Base-by-base conservation (phyloP, 1,284 basidiomycete species). In the Pisolithus thermaeus region DNA sequence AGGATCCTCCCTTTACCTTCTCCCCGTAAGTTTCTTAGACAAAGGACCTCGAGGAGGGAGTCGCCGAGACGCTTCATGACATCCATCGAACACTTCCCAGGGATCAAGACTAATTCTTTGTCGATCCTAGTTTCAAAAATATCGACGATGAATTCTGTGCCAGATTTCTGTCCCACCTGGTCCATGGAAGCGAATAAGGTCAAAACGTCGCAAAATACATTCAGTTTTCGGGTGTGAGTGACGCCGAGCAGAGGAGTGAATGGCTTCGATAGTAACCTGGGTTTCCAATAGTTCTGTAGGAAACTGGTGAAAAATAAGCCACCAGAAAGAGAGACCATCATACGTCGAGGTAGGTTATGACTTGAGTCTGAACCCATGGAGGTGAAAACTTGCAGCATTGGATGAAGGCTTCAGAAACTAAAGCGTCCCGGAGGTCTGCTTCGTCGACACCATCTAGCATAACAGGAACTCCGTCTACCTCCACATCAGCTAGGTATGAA, bases 231-330 rank as follows among this genome's bases (percentile, higher is more conserved):
- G 35, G 62, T 60, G 27, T 68, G 62, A 39, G 73, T 62, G 43
- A 67, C 54, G 50, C 61, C 61, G 25, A 73, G 61, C 7, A 77
- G 54, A 4, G 71, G 67, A 1, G 70, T 70, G 40, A 68, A 67
- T 1, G 62, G 51, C 20, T 59, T 56, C 7, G 65, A 14, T 65
- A 63, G 12, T 2, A 28, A 27, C n/a, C 20, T 20, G 16, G 62
- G 59, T 7, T 67, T 62, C 81, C 82, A 84, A 58, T 75, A 75
- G 55, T 77, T 71, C 78, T 81, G 36, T 46, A 25, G 35, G 12
- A 45, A 48, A 18, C 8, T 42, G 45, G 45, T 11, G 35, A 11
- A 52, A 48, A 22, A 12, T 32, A 27, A 20, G 27, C 23, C 14
- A 39, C 38, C 8, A 30, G 30, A 37, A 11, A 25, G 23, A 38